Conservation (phyloP, 768 basidiomycete genomes). For the Leccinum obscurum region DNA sequence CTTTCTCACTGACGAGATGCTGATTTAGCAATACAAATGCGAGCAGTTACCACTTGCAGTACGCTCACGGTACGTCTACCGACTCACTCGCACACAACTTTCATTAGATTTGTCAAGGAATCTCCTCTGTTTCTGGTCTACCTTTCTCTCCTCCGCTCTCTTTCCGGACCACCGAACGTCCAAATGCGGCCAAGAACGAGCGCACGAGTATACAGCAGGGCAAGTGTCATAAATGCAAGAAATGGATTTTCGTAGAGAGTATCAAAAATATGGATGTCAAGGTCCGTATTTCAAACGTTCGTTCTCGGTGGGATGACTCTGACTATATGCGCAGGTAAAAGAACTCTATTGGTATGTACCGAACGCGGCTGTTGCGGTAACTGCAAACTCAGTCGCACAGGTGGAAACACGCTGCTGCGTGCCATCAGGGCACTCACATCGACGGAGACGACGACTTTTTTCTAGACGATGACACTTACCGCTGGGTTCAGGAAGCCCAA, state of each 20-base stretch:
- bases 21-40: slow-evolving; percentile 4
- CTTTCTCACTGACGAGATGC: not conserved
- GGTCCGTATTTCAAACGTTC: slow-evolving; percentile 35
- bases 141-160: slow-evolving; percentile 78
- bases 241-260: slow-evolving; percentile 74
- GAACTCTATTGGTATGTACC: slow-evolving; percentile 75
- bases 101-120: slow-evolving; percentile 44
- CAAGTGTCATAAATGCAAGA: slow-evolving; percentile 73
- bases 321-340: slow-evolving; percentile 48
- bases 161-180: slow-evolving; percentile 52
- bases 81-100: not conserved
- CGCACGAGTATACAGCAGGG: slow-evolving; percentile 62
- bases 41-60: slow-evolving; percentile 79
- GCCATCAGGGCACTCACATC: slow-evolving; percentile 61
- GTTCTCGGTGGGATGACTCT: not conserved
- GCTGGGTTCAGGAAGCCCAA: slow-evolving; percentile 19
- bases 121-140: slow-evolving; percentile 63
- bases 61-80: slow-evolving; percentile 59
- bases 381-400: slow-evolving; percentile 33
- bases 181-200: slow-evolving; percentile 57
- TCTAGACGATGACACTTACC: slow-evolving; percentile 50
- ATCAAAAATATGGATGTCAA: slow-evolving; percentile 74
- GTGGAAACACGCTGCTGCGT: slow-evolving; percentile 85
- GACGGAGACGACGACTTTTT: slow-evolving; percentile 59
- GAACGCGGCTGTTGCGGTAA: not conserved